These are phyloP conservation scores for Phytopythium cucurbitacearum DNA, from an alignment of 352 stramenopile species.

Conservation along the genomic window DNA sequence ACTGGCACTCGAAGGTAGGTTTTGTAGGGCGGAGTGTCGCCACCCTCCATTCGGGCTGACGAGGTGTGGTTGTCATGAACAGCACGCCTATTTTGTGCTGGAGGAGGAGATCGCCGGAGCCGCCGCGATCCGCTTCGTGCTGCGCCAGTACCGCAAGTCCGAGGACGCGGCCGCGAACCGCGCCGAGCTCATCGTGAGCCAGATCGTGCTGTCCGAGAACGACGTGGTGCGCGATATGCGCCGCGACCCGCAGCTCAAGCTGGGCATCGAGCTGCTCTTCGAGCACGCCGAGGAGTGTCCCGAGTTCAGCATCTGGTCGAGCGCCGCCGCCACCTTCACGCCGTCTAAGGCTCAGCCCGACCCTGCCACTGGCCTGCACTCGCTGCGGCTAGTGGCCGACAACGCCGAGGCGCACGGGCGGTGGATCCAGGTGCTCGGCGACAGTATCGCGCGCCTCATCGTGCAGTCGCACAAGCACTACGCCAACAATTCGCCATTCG, in stretches of 20 bases:
- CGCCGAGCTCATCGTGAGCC: slow-evolving; percentile 23
- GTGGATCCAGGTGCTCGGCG: slow-evolving; percentile 45
- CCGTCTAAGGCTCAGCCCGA: neutral
- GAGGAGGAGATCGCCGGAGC: slow-evolving; percentile 17
- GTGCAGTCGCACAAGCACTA: slow-evolving; percentile 28
- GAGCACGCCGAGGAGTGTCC: slow-evolving; percentile 11
- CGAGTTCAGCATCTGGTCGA: slow-evolving; percentile 10
- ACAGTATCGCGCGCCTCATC: slow-evolving; percentile 42
- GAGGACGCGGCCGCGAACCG: slow-evolving; percentile 15
- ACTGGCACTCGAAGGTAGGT: slow-evolving; percentile 49
- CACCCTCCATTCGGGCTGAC: neutral
- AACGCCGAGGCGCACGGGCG: slow-evolving; percentile 28
- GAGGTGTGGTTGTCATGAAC: neutral
- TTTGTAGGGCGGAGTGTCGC: neutral
- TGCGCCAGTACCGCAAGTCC: slow-evolving; percentile 49
- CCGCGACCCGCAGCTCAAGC: slow-evolving; percentile 35
- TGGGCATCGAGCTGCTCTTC: slow-evolving; percentile 50
- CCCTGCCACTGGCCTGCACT: slow-evolving; percentile 7
- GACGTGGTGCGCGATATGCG: slow-evolving; percentile 52
- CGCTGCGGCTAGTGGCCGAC: slow-evolving; percentile 33
- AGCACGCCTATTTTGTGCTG: slow-evolving; percentile 55
- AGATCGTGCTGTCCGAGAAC: slow-evolving; percentile 42
- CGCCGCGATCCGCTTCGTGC: slow-evolving; percentile 17
- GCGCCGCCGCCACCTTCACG: neutral
- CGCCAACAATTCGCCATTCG: slow-evolving; percentile 10